These are phyloP conservation scores for Colletotrichum higginsianum DNA, from an alignment of 2,329 filamentous ascomycete species.

Conservation along the genomic window DNA sequence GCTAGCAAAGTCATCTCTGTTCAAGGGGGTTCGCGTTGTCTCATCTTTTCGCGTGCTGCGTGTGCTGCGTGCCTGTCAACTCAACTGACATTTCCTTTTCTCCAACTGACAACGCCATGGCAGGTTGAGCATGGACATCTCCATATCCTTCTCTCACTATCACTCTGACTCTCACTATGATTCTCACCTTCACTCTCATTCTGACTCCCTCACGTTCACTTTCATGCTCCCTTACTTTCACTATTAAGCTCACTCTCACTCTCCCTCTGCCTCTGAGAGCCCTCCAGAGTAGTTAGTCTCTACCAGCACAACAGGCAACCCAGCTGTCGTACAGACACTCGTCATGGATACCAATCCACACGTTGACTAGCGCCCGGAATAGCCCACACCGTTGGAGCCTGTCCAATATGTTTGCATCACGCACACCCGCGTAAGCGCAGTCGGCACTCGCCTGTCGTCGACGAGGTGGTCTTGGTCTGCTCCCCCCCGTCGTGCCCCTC, in stretches of 20 bases:
- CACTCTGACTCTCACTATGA: background rate
- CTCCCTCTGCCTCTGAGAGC: too few relatives aligned
- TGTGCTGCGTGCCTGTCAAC: conserved; percentile 17
- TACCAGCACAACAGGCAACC: too few relatives aligned
- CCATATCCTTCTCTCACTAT: background rate
- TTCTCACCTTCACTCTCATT: too few relatives aligned
- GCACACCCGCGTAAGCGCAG: conserved; percentile 28
- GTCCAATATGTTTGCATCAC: conserved; percentile 5
- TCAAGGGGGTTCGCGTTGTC: conserved; percentile 18
- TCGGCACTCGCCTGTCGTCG: conserved; percentile 31
- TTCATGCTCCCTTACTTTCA: too few relatives aligned
- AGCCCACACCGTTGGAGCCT: background rate
- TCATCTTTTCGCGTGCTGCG: conserved; percentile 14
- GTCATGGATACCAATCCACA: background rate
- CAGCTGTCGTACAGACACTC: too few relatives aligned
- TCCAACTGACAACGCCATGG: conserved; percentile 16
- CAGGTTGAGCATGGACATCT: background rate
- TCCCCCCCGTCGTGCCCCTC: background rate
- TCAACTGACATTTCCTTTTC: conserved; percentile 20
- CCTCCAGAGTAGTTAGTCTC: too few relatives aligned
- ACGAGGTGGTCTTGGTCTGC: background rate
- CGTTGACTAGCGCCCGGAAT: background rate
- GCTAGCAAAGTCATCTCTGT: conserved; percentile 15
- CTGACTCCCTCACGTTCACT: too few relatives aligned
- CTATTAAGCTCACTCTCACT: too few relatives aligned